Evolutionary conservation across 2,329 filamentous ascomycete genomes (phyloP).

Genomic region (Pseudodiploospora longispora): DNA sequence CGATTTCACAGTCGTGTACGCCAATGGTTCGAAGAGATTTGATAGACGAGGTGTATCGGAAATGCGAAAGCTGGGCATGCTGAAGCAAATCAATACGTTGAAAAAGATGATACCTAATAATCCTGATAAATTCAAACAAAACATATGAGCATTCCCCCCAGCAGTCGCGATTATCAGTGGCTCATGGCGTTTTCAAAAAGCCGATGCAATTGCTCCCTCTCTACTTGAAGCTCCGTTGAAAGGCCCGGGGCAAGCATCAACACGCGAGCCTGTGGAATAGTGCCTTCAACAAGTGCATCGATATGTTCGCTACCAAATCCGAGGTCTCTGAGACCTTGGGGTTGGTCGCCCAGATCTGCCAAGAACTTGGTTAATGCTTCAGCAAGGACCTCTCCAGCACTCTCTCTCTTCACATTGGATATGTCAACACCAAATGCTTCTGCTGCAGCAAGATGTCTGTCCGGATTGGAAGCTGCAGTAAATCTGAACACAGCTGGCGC

Average conservation of each 20-base stretch:
- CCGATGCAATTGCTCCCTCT: constrained; percentile 61
- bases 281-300: constrained; percentile 83
- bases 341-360: constrained; percentile 79
- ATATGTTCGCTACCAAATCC: constrained; percentile 73
- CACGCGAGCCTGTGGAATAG: constrained; percentile 83
- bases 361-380: constrained; percentile 80
- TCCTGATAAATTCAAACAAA: constrained; percentile 38
- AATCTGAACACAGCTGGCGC: constrained; percentile 92
- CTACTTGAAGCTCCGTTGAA: constrained; percentile 57
- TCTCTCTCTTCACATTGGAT: constrained; percentile 77
- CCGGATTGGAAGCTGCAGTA: constrained; percentile 83
- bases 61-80: constrained; percentile 54
- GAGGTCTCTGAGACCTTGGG: constrained; percentile 71
- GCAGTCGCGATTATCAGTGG: constrained; percentile 16
- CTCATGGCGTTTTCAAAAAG: constrained; percentile 57
- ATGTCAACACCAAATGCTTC: constrained; percentile 89
- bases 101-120: constrained; percentile 60
- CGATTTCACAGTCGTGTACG: constrained; percentile 63
- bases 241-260: constrained; percentile 84
- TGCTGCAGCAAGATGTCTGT: constrained; percentile 81
- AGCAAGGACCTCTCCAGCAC: constrained; percentile 77
- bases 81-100: constrained; percentile 60
- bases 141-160: neutral
- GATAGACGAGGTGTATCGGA: constrained; percentile 56
- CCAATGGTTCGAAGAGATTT: constrained; percentile 48